Percentiles rank a stretch among this genome's conserved stretches.
Conservation (phyloP, 176 grass and related monocot genomes). For the Cenchrus americanus region DNA sequence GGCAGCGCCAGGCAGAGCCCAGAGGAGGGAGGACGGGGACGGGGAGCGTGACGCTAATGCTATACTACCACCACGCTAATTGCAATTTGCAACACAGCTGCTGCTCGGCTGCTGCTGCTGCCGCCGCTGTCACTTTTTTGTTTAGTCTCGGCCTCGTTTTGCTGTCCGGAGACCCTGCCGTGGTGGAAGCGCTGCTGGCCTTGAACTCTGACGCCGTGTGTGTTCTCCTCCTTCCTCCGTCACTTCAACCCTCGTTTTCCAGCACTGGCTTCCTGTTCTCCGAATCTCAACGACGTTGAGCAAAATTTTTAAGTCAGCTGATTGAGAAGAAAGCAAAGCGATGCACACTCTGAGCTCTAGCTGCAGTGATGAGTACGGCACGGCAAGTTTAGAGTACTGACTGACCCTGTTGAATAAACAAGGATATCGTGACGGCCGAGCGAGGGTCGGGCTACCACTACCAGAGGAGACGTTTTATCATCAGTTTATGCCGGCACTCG, state of each 20-base stretch:
- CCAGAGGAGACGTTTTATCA: not conserved
- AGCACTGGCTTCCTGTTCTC: not conserved
- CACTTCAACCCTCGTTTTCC: not conserved
- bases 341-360: not conserved
- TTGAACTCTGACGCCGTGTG: not conserved
- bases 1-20: not conserved
- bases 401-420: not conserved
- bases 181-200: not conserved
- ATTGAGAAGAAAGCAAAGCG: not conserved
- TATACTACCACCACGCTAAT: not conserved
- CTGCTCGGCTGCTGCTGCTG: not conserved
- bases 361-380: not conserved
- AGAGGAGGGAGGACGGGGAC: not conserved
- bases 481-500: not conserved
- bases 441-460: not conserved
- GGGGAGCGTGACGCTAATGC: not conserved
- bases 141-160: not conserved
- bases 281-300: not conserved
- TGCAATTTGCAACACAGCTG: not conserved
- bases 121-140: not conserved
- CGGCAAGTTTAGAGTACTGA: not conserved
- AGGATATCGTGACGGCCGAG: not conserved
- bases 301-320: not conserved
- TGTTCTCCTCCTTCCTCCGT: not conserved
- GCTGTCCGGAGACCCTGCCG: not conserved